Percentiles rank a stretch among this genome's conserved stretches.
Evolutionary conservation across 1,139 yeast species (phyloP).

Genomic region (Petasospora rhodanensis): DNA sequence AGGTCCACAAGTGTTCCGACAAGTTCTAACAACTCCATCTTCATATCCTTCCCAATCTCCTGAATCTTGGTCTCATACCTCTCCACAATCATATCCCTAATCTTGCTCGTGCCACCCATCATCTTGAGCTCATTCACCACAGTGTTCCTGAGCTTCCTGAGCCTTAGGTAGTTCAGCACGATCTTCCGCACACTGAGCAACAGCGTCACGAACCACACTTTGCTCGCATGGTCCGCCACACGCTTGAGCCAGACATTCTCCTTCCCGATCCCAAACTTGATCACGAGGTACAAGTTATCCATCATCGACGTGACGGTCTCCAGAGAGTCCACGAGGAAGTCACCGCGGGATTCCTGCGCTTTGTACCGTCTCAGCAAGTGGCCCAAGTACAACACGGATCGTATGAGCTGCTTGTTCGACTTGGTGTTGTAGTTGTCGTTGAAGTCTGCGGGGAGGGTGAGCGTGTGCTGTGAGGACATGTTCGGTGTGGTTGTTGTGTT

Average conservation of each 20-base stretch:
- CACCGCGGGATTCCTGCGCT: conserved; percentile 4
- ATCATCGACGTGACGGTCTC: conserved; percentile 22
- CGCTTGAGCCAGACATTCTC: conserved; percentile 11
- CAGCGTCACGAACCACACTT: conserved; percentile 25
- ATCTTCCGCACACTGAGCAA: conserved; percentile 18
- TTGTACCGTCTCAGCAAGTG: conserved; percentile 11
- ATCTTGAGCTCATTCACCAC: conserved; percentile 17
- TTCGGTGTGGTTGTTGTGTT: not conserved
- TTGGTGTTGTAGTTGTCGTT: too few relatives aligned
- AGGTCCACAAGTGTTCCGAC: conserved; percentile 21
- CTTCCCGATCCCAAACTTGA: conserved; percentile 22
- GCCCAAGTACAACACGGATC: conserved; percentile 23
- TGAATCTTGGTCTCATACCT: conserved; percentile 19
- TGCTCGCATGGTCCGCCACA: conserved; percentile 19
- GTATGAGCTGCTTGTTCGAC: conserved; percentile 19
- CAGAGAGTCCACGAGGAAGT: conserved; percentile 16
- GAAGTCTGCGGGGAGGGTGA: too few relatives aligned
- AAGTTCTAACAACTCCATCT: conserved; percentile 15
- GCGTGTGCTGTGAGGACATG: too few relatives aligned
- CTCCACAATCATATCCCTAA: conserved; percentile 15
- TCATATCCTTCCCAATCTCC: conserved; percentile 16
- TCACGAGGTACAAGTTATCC: conserved; percentile 23
- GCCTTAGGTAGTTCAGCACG: conserved; percentile 9
- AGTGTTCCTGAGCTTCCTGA: conserved; percentile 12
- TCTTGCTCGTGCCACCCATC: conserved; percentile 9